Conservation (phyloP, 1,139 yeast genomes). For the Sugiyamaella xylanicola region DNA sequence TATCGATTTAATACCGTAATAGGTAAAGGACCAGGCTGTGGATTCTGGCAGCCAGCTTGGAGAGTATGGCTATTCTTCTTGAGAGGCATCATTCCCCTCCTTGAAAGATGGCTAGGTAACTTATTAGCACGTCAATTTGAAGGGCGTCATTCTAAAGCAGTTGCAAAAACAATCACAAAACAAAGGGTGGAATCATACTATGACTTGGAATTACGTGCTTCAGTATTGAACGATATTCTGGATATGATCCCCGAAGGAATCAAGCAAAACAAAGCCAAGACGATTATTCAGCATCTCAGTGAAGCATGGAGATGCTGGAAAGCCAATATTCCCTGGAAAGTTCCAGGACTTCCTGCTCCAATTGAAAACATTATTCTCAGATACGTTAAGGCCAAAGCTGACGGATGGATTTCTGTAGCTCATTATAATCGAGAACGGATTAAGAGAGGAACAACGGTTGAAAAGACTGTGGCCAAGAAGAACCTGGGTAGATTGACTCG, state of each 20-base stretch:
- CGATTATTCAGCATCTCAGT: constrained; percentile 88
- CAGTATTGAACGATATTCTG: constrained; percentile 91
- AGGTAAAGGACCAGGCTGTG: constrained; percentile 99
- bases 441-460: constrained; percentile 84
- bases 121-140: constrained; percentile 91
- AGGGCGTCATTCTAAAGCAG: constrained; percentile 90
- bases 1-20: constrained; percentile 75
- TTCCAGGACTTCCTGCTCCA: constrained; percentile 93
- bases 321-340: constrained; percentile 97
- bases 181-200: constrained; percentile 95
- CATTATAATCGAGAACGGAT: constrained; percentile 90
- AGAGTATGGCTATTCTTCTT: constrained; percentile 91
- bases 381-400: constrained; percentile 93
- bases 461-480: constrained; percentile 90
- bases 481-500: constrained; percentile 90
- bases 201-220: constrained; percentile 89
- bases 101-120: constrained; percentile 95
- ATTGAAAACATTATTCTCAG: constrained; percentile 82
- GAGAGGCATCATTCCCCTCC: constrained; percentile 88
- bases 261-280: constrained; percentile 81
- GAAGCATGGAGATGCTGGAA: constrained; percentile 99
- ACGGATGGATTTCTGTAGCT: constrained; percentile 94
- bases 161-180: constrained; percentile 91
- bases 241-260: constrained; percentile 98
- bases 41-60: constrained; percentile 99